Evolutionary conservation across 2,329 filamentous ascomycete genomes (phyloP).

Genomic region (Pseudocercospora vitis): DNA sequence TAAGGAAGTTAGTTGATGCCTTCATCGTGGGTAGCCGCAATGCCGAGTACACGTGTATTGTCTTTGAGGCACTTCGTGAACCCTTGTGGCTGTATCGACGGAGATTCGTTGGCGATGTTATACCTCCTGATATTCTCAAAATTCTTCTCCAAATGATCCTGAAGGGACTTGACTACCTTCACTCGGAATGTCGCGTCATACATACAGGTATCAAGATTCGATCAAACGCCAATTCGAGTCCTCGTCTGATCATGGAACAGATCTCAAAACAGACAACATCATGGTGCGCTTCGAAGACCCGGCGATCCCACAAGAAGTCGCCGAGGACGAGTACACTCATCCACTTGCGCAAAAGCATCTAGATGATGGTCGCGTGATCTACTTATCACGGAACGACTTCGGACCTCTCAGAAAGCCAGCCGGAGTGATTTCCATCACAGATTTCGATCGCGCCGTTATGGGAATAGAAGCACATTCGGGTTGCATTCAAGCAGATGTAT

Average conservation of each 20-base stretch:
- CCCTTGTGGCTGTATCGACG: too few species aligned
- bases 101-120: too few species aligned
- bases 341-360: conserved; percentile 2
- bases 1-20: too few species aligned
- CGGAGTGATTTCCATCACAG: not conserved
- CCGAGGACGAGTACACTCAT: not conserved
- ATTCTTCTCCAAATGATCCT: too few species aligned
- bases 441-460: conserved; percentile 1
- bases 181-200: too few species aligned
- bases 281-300: conserved; percentile 8
- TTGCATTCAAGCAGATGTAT: conserved; percentile 22
- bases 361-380: not conserved
- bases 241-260: not conserved
- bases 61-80: too few species aligned
- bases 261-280: conserved; percentile 10
- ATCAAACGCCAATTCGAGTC: too few species aligned
- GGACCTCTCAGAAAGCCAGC: not conserved
- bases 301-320: not conserved
- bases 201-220: too few species aligned
- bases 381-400: not conserved
- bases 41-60: too few species aligned
- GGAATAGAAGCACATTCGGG: not conserved
- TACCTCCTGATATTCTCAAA: too few species aligned
- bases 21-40: too few species aligned
- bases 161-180: too few species aligned